Base-by-base conservation (phyloP, 768 basidiomycete species). In the Asterophora lycoperdoides region DNA sequence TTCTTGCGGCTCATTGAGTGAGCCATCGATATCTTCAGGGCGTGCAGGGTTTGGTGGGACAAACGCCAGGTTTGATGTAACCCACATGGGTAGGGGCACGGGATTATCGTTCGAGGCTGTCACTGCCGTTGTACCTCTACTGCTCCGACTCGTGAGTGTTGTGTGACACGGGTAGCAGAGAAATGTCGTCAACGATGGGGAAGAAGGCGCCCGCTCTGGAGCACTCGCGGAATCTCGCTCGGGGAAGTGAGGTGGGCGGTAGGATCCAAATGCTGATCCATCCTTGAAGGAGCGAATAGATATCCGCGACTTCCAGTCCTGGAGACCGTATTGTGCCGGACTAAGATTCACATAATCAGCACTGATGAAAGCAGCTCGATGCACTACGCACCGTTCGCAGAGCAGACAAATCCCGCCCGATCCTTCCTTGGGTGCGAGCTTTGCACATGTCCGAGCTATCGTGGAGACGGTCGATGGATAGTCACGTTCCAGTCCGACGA, bases 391-490 rank as follows among this genome's bases (percentile, higher is more conserved):
- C 87, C 86, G 73, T 58, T 81, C 75, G 59, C 89, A 92, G 5
- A 90, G 61, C 10, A 76, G 56, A 60, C 89, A 92, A 6, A 55
- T 59, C 0, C 69, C 72, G 7, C 65, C 64, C 0, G 79, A 67
- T 2, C 65, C 70, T 45, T 76, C 68, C 61, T 86, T 90, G 0
- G 90, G 81, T 8, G 81, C 75, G 20, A 93, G 65, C 64, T 93
- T 93, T 5, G 75, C 81, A 58, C 86, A 89, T 1, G 90, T 92
- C 30, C 86, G 79, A 18, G 81, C 81, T 42, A 93, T 86, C 0
- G 90, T 82, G 7, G 88, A 90, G 9, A 92, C 90, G 0, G 90
- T 93, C 0, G 89, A 89, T 3, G 90, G 90, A 62, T 86, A 93
- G 62, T 91, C 83, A 43, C 76, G 79, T 65, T 93, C 90, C 23